phyloP scores from a whole-genome alignment of 2,329 filamentous ascomycete genomes.

The Penicillium thymicola region DNA sequence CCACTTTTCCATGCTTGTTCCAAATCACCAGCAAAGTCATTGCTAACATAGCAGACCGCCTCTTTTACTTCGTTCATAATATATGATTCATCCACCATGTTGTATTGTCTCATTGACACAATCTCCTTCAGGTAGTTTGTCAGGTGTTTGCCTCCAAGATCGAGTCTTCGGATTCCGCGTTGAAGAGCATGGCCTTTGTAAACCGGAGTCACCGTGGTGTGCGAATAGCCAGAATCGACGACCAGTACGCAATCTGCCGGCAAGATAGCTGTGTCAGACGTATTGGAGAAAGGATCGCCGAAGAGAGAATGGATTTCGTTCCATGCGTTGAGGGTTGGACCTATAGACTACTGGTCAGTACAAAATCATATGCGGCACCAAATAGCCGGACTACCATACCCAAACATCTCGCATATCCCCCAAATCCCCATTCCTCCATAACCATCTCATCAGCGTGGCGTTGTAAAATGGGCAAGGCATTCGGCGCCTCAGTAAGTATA shows the following conservation, averaged over 20 bases:
- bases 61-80: slow-evolving; percentile 98
- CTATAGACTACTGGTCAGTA: slow-evolving; percentile 41
- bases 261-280: slow-evolving; percentile 39
- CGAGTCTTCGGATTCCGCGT: slow-evolving; percentile 75
- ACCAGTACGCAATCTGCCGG: slow-evolving; percentile 82
- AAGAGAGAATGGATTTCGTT: slow-evolving; percentile 71
- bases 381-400: slow-evolving; percentile 46
- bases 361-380: background rate
- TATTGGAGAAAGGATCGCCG: slow-evolving; percentile 51
- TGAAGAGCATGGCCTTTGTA: slow-evolving; percentile 78
- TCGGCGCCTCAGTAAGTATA: slow-evolving; percentile 80
- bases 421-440: slow-evolving; percentile 95
- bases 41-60: slow-evolving; percentile 75
- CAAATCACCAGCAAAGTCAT: slow-evolving; percentile 72
- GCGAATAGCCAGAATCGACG: slow-evolving; percentile 88
- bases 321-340: slow-evolving; percentile 74
- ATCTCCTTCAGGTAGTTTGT: slow-evolving; percentile 91
- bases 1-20: slow-evolving; percentile 82
- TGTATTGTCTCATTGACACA: slow-evolving; percentile 86
- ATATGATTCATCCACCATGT: slow-evolving; percentile 90
- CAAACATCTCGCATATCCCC: slow-evolving; percentile 73
- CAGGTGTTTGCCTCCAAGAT: slow-evolving; percentile 87
- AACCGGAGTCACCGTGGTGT: slow-evolving; percentile 85
- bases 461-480: slow-evolving; percentile 75
- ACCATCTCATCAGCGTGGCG: slow-evolving; percentile 93